Base-by-base conservation (phyloP, 2,329 filamentous ascomycete species). In the Sporothrix variecibatus region DNA sequence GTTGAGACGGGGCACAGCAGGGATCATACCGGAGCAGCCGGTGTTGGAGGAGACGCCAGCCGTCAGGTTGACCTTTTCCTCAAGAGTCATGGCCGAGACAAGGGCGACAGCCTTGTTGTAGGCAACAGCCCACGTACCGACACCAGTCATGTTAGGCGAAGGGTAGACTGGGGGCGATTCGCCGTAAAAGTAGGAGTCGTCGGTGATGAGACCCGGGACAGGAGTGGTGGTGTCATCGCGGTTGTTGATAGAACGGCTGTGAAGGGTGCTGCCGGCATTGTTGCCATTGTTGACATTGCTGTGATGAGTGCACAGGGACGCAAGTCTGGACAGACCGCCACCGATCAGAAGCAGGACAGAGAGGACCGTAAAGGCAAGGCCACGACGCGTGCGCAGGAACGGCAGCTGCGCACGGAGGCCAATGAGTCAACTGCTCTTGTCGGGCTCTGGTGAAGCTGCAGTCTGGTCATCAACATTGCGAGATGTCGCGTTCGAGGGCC, bases 61-160 rank as follows among this genome's bases (percentile, higher is more conserved):
- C 0, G 93, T 95, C 74, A 96, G 82, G 78, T 90, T 92, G 79
- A 95, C 89, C 81, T 94, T 95, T 82, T 96, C 93, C 28, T 90
- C 85, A 49, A 94, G 83, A 0, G 92, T 95, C 83, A 95, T 85
- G 78, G 91, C 86, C 31, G 85, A 86, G 20, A 96, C 92, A 76
- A 95, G 90, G 0, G 86, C 86, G 69, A 86, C 86, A 0, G 93
- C 93, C 80, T 91, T 92, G 40, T 83, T 82, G 78, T 92, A 92
- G 20, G 92, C 90, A 12, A 86, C 85, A 1, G 85, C 85, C 93
- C 93, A 95, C 43, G 88, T 84, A 17, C 89, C 91, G 20, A 86
- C 82, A 20, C 91, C 92, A 76, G 81, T 86, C 84, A 90, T 83
- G 43, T 83, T 78, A n/a, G 86, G 86, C 8, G 86, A 86, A 4